A percentile compares a stretch with the other conserved stretches of the same genome.
Conservation (phyloP, 2,329 filamentous ascomycete genomes). For the Penicillium sp. region DNA sequence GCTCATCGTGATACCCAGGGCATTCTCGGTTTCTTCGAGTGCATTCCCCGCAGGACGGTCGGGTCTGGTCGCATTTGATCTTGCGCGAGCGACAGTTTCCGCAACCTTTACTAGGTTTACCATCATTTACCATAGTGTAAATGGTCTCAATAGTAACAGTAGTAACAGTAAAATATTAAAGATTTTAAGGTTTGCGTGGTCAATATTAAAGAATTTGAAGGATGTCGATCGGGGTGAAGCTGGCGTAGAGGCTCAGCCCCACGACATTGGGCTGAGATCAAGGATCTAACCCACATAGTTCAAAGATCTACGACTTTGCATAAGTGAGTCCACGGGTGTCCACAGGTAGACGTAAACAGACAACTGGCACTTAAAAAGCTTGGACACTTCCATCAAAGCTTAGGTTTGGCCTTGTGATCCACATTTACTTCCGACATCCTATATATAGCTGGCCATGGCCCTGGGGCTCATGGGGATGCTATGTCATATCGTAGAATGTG, state of each 20-base stretch:
- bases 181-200: too few relatives aligned
- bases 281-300: not conserved
- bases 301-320: not conserved
- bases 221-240: not conserved
- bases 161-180: not conserved
- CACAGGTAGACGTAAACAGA: not conserved
- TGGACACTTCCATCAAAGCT: not conserved
- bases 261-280: not conserved
- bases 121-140: slow-evolving; percentile 41
- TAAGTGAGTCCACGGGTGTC: not conserved
- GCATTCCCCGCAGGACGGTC: slow-evolving; percentile 63
- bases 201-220: too few relatives aligned
- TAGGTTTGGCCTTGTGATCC: too few relatives aligned
- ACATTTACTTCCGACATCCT: too few relatives aligned
- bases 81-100: slow-evolving; percentile 44
- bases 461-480: too few relatives aligned
- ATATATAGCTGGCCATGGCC: too few relatives aligned
- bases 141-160: not conserved
- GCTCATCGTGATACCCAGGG: slow-evolving; percentile 61
- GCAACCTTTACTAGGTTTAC: slow-evolving; percentile 47
- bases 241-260: not conserved
- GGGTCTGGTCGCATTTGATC: slow-evolving; percentile 58
- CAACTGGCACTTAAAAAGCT: not conserved
- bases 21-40: slow-evolving; percentile 60
- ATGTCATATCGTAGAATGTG: too few relatives aligned